Conservation (phyloP, 176 grass and related monocot species). For the Puya raimondii region DNA sequence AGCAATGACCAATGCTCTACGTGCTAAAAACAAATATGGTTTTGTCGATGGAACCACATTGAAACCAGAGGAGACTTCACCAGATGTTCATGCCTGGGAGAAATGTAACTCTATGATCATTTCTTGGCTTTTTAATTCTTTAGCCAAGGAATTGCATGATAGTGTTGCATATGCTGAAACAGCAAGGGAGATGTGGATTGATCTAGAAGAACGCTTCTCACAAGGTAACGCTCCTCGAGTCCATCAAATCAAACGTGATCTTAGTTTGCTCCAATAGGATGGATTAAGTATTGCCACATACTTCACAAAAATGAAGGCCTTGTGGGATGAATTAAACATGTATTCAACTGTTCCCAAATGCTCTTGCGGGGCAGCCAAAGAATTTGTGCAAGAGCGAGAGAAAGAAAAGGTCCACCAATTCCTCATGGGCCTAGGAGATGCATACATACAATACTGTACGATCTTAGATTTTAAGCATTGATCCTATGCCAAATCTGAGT, state of each 20-base stretch:
- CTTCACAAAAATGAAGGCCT: slow-evolving; percentile 2
- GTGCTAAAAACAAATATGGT: background rate
- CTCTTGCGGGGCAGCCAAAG: background rate
- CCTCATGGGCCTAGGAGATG: background rate
- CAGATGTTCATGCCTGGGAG: background rate
- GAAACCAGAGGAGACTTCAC: background rate
- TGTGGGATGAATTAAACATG: slow-evolving; percentile 9
- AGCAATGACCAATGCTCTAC: background rate
- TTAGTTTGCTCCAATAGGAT: background rate
- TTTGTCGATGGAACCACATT: background rate
- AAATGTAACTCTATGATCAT: background rate
- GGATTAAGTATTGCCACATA: background rate
- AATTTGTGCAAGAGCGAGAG: background rate
- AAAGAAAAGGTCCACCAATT: background rate
- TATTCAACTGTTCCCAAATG: background rate
- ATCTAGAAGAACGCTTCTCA: background rate
- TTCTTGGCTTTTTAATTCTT: background rate
- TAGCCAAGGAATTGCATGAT: background rate
- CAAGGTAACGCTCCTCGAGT: slow-evolving; percentile 9
- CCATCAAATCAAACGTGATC: background rate
- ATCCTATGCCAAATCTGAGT: too few relatives aligned
- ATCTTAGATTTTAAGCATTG: too few relatives aligned
- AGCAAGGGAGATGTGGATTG: background rate
- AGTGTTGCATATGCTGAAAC: background rate
- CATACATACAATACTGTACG: too few relatives aligned